Percentiles rank a stretch among this genome's conserved stretches.
These are phyloP conservation scores for Xylariaceae sp. DNA, from an alignment of 2,329 filamentous ascomycete species.

Conservation along the genomic window DNA sequence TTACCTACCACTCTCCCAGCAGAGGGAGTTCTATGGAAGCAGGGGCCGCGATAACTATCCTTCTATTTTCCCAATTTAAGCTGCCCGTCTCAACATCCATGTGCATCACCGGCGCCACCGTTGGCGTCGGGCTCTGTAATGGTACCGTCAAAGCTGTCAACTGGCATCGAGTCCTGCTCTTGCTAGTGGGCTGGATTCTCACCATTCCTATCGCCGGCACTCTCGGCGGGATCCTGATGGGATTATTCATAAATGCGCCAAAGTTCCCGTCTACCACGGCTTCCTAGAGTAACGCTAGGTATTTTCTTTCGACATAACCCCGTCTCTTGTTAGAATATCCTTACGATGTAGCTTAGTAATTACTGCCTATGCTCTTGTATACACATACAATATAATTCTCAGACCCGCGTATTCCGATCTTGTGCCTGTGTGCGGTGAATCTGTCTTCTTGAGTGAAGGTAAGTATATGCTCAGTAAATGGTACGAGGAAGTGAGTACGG, in stretches of 20 bases:
- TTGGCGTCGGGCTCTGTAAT: conserved; percentile 75
- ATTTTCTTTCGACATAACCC: not conserved
- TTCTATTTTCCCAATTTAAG: conserved; percentile 70
- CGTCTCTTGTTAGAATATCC: not conserved
- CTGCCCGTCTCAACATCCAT: conserved; percentile 73
- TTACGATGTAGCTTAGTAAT: not conserved
- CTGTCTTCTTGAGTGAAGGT: no score
- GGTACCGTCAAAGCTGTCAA: conserved; percentile 68
- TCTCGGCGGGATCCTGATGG: conserved; percentile 50
- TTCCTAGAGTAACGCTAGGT: not conserved
- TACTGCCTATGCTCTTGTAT: no score
- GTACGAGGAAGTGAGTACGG: no score
- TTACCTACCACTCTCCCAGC: conserved; percentile 35
- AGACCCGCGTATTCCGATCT: no score
- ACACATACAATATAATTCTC: no score
- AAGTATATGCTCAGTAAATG: no score
- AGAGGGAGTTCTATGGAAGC: conserved; percentile 67
- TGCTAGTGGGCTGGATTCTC: conserved; percentile 63
- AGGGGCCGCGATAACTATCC: conserved; percentile 71
- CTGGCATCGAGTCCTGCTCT: conserved; percentile 66
- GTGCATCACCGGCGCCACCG: conserved; percentile 77
- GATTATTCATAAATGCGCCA: conserved; percentile 52
- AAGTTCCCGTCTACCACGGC: conserved; percentile 39
- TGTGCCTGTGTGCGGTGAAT: no score
- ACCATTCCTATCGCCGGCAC: conserved; percentile 61